A percentile compares a stretch with the other conserved stretches of the same genome.
Evolutionary conservation across 495 filamentous ascomycete species (phyloP).

Genomic region (Penicillium fimorum): DNA sequence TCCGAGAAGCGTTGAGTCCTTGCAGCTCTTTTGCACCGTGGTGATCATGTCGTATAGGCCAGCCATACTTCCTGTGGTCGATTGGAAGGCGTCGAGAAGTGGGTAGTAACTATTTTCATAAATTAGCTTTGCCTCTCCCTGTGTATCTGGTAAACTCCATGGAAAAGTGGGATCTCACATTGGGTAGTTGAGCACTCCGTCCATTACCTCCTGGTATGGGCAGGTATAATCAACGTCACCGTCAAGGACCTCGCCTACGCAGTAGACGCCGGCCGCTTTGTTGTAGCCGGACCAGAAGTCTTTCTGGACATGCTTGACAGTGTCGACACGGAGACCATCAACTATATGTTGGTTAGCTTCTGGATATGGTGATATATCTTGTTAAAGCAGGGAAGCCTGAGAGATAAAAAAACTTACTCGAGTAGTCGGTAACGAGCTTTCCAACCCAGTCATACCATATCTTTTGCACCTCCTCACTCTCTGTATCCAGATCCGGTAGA

Average conservation of each 20-base stretch:
- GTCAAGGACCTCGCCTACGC: constrained; percentile 66
- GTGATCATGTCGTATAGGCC: constrained; percentile 59
- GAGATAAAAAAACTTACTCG: constrained; percentile 34
- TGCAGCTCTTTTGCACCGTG: constrained; percentile 52
- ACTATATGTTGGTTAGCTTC: constrained; percentile 34
- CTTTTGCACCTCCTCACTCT: constrained; percentile 51
- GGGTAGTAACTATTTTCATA: constrained; percentile 46
- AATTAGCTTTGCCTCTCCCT: background rate
- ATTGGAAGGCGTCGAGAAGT: constrained; percentile 61
- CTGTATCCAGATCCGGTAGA: constrained; percentile 70
- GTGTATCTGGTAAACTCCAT: background rate
- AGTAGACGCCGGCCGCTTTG: constrained; percentile 66
- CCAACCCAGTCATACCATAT: constrained; percentile 67
- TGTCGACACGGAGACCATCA: constrained; percentile 78
- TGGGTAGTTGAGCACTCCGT: constrained; percentile 68
- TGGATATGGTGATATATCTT: background rate
- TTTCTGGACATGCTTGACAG: constrained; percentile 67
- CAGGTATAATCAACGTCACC: constrained; percentile 61
- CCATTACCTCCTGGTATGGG: constrained; percentile 59
- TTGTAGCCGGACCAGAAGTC: constrained; percentile 67
- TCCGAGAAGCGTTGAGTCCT: constrained; percentile 64
- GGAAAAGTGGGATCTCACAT: constrained; percentile 22
- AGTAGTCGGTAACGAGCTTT: constrained; percentile 63
- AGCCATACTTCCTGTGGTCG: constrained; percentile 55
- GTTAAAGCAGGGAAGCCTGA: too few relatives aligned